Evolutionary conservation across 1,139 yeast species (phyloP).

Genomic region (Suhomyces wounanorum): DNA sequence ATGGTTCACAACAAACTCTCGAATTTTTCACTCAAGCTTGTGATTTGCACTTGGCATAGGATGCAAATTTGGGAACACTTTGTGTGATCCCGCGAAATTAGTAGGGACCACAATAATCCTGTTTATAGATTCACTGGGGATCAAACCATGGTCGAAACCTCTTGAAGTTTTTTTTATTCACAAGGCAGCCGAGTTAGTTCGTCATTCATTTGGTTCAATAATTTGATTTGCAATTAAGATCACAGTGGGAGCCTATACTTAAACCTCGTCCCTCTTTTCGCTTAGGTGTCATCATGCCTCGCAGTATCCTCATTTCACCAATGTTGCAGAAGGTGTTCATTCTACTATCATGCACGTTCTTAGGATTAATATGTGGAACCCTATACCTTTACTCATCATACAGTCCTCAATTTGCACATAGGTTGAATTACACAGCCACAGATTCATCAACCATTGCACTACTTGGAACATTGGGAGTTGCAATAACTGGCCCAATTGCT

Average conservation of each 20-base stretch:
- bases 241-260: background rate
- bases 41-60: background rate
- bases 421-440: constrained; percentile 53
- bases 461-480: constrained; percentile 60
- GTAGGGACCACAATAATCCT: background rate
- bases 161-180: background rate
- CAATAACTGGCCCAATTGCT: constrained; percentile 58
- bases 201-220: background rate
- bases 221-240: background rate
- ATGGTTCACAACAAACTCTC: background rate
- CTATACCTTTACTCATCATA: constrained; percentile 61
- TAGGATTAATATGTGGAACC: constrained; percentile 62
- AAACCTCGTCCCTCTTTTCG: background rate
- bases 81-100: constrained; percentile 1
- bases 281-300: constrained; percentile 3
- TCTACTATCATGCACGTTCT: constrained; percentile 48
- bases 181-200: background rate
- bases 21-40: background rate
- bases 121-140: background rate
- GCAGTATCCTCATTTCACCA: constrained; percentile 19
- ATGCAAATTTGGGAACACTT: background rate
- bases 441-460: constrained; percentile 59
- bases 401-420: constrained; percentile 63
- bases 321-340: constrained; percentile 36
- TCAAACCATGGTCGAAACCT: constrained; percentile 6